Evolutionary conservation across 179 eudicot genomes (phyloP), one percentile per base, ranked within the genome.

Genomic region (Silene noctiflora): DNA sequence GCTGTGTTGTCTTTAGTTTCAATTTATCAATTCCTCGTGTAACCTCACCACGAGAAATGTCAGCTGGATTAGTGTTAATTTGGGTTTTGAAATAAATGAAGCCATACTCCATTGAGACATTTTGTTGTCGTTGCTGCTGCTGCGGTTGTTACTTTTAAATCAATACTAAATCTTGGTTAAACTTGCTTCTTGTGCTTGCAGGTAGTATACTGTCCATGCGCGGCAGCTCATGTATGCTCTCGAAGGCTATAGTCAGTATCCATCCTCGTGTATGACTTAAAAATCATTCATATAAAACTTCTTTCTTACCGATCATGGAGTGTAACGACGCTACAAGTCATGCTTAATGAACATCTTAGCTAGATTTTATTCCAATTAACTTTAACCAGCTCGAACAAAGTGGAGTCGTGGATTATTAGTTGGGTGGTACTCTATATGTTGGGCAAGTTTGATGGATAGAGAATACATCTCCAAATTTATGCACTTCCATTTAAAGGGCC

Each of bases 181-280:
- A 51, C 58, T 51, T 51, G 58, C 5, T 14, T 51, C 19, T 14
- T 51, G 58, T 51, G 58, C 5, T 12, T 51, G 58, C 58, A 33
- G 22, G 70, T 14, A 62, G 70, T 42, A 33, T 66, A 33, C 13
- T 13, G 69, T 3, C 20, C 3, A 39, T 31, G 69, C 46, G 16
- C 69, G 33, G 69, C 48, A 31, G 70, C 70, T 33, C 13, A 66
- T 66, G 44, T 22, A 33, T 31, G 46, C 22, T 66, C 46, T 17
- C 17, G 17, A 27, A 33, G 51, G 46, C 48, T 17, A 4, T 66
- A 4, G 1, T 66, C 48, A 17, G 70, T 10, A 14, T 19, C 5
- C 21, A 8, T 20, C 70, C 70, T 33, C 51, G 4, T 66, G 48
- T 35, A 20, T 66, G 42, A 66, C 70, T 16, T 51, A 1, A 51